Evolutionary conservation across 805 yeast genomes (phyloP), one percentile per base, ranked within the genome.

Genomic region (Candida yuanshanica): DNA sequence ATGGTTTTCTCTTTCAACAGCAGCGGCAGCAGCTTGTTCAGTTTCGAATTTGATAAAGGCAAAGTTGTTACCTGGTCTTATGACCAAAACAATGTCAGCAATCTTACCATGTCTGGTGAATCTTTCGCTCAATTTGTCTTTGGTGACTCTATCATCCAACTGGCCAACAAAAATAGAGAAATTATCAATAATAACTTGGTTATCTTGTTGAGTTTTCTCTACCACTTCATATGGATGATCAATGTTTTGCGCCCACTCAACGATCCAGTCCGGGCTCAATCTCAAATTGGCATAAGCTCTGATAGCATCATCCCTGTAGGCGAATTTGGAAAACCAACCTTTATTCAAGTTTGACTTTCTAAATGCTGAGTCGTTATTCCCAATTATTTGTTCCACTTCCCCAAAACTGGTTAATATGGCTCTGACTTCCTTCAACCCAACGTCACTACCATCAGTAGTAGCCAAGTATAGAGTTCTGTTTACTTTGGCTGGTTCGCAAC

Each of bases 401-500:
- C 96, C 97, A 63, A 70, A 88, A 33, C 67, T 58, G 6, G 62
- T 55, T 39, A 82, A 60, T 20, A 68, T 49, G 1, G 56, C 55
- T 33, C 56, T 59, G 20, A 84, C 62, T 6, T 64, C 60, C 14
- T 44, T 49, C 33, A 58, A 49, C 3, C 59, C 46, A 8, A 65
- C 51, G 29, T 57, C 53, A 10, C 37, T 34, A 13, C 63, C 66
- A 10, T 52, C 43, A 13, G 60, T 50, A 11, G 64, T 59, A 11
- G 79, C 62, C 35, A 88, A 59, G 56, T 77, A 84, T 33, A 91
- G 66, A 12, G 97, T 90, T 48, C 97, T 72, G 62, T 90, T 91
- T 35, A 90, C 96, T 54, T 84, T 81, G 1, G 98, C 98, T 16
- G 81, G 81, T 63, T 91, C 97, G 63, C 95, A 86, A 42, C 97